phyloP scores from a whole-genome alignment of 2,329 filamentous ascomycete species.

The Aspergillus aculeatinus region DNA sequence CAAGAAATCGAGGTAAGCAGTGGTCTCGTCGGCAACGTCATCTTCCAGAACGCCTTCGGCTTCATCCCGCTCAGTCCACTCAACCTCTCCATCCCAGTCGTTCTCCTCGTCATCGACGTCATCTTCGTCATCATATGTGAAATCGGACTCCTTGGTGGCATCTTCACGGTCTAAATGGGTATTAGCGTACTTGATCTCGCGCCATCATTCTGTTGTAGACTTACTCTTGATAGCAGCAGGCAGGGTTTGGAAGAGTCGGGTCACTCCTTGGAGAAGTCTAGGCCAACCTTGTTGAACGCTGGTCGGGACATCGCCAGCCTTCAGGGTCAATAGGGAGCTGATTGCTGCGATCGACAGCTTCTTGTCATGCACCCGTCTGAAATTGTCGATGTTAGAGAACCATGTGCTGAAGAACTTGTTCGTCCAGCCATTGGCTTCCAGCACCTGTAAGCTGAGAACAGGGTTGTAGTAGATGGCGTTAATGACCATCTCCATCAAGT shows the following conservation, averaged over 20 bases:
- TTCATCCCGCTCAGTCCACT: constrained; percentile 64
- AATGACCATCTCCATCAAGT: constrained; percentile 98
- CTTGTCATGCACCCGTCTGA: constrained; percentile 95
- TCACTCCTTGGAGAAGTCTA: constrained; percentile 81
- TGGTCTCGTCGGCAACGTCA: constrained; percentile 84
- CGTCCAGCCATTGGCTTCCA: constrained; percentile 92
- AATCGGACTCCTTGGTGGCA: constrained; percentile 85
- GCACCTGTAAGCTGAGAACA: constrained; percentile 73
- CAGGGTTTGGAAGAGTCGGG: constrained; percentile 86
- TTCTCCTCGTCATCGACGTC: constrained; percentile 77
- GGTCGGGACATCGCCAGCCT: constrained; percentile 77
- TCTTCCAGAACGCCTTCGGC: constrained; percentile 60
- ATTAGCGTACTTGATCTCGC: constrained; percentile 25
- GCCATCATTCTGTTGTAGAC: constrained; percentile 29
- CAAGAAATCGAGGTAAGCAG: constrained; percentile 92
- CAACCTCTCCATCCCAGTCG: constrained; percentile 75
- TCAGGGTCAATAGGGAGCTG: constrained; percentile 75
- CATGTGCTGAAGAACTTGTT: constrained; percentile 99
- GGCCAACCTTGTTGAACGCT: constrained; percentile 97
- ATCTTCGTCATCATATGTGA: constrained; percentile 69
- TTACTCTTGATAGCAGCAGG: constrained; percentile 81
- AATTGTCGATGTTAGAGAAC: constrained; percentile 94
- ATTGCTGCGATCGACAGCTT: constrained; percentile 97
- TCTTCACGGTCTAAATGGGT: constrained; percentile 72
- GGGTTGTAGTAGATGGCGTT: constrained; percentile 98